Conservation (phyloP, 805 yeast genomes). For the Tetrapisispora nanseiensis region DNA sequence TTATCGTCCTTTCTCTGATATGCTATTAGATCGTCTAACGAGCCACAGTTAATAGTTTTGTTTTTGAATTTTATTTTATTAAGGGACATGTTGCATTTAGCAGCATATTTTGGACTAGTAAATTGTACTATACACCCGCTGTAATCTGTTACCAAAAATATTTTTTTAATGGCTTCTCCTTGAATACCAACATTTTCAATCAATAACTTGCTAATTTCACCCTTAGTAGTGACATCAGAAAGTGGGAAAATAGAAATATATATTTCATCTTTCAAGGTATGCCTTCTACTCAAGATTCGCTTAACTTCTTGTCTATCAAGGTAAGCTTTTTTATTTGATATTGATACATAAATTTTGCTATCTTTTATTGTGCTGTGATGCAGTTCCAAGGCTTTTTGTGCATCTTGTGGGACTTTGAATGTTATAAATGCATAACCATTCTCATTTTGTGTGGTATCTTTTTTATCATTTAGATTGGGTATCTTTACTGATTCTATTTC, state of each 20-base stretch:
- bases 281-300: slow-evolving; percentile 18
- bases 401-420: slow-evolving; percentile 36
- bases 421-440: slow-evolving; percentile 62
- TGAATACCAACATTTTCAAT: slow-evolving; percentile 6
- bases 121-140: slow-evolving; percentile 45
- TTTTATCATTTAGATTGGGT: slow-evolving; percentile 14
- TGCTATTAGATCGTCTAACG: slow-evolving; percentile 26
- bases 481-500: slow-evolving; percentile 38
- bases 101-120: slow-evolving; percentile 36
- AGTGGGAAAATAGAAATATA: slow-evolving; percentile 23
- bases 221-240: slow-evolving; percentile 19
- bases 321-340: slow-evolving; percentile 36
- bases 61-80: slow-evolving; percentile 34
- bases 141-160: slow-evolving; percentile 38
- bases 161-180: slow-evolving; percentile 26
- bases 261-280: slow-evolving; percentile 6
- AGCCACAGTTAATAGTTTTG: slow-evolving; percentile 26
- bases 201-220: slow-evolving; percentile 12
- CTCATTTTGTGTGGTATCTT: slow-evolving; percentile 34
- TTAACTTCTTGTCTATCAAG: slow-evolving; percentile 28
- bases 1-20: neutral
- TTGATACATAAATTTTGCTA: slow-evolving; percentile 38
- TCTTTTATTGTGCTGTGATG: slow-evolving; percentile 36
- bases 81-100: slow-evolving; percentile 38
- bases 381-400: slow-evolving; percentile 37